Percentiles rank a stretch among this genome's conserved stretches.
phyloP scores from a whole-genome alignment of 352 stramenopile genomes.

The Pythium brachiatum region DNA sequence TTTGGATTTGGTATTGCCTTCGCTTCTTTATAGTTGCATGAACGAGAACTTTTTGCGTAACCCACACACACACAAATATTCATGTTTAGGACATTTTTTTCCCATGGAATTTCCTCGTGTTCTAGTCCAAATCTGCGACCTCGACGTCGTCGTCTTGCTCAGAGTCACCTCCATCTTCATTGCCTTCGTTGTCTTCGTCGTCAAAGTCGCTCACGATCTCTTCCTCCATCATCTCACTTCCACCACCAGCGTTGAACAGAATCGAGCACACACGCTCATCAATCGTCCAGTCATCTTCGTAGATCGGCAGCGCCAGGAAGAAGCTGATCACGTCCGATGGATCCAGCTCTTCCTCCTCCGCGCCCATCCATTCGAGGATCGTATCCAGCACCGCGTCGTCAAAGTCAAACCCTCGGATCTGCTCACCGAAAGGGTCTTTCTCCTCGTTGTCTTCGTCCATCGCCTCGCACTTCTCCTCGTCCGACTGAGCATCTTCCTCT shows the following conservation, averaged over 20 bases:
- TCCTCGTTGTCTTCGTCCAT: constrained; percentile 23
- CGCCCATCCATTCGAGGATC: constrained; percentile 48
- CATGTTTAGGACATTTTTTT: background rate
- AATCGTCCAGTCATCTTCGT: constrained; percentile 76
- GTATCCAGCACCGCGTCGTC: constrained; percentile 47
- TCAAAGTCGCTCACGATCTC: constrained; percentile 30
- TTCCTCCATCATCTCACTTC: constrained; percentile 28
- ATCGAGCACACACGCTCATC: constrained; percentile 79
- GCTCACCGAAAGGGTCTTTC: constrained; percentile 47
- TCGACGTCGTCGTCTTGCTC: constrained; percentile 14
- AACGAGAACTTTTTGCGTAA: background rate
- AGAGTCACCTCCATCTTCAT: constrained; percentile 19
- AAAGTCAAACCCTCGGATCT: constrained; percentile 56
- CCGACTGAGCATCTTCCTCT: constrained; percentile 6
- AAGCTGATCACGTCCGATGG: constrained; percentile 62
- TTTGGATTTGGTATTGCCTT: constrained; percentile 28
- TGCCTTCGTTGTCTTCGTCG: constrained; percentile 30
- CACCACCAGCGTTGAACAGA: constrained; percentile 48
- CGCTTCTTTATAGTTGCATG: constrained; percentile 27
- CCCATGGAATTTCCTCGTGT: background rate
- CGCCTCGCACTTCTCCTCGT: constrained; percentile 5
- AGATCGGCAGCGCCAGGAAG: constrained; percentile 62
- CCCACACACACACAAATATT: constrained; percentile 11
- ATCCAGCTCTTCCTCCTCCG: constrained; percentile 50
- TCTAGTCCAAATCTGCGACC: constrained; percentile 23